Conservation (phyloP, 106 monocot genomes). For the Allium fistulosum region DNA sequence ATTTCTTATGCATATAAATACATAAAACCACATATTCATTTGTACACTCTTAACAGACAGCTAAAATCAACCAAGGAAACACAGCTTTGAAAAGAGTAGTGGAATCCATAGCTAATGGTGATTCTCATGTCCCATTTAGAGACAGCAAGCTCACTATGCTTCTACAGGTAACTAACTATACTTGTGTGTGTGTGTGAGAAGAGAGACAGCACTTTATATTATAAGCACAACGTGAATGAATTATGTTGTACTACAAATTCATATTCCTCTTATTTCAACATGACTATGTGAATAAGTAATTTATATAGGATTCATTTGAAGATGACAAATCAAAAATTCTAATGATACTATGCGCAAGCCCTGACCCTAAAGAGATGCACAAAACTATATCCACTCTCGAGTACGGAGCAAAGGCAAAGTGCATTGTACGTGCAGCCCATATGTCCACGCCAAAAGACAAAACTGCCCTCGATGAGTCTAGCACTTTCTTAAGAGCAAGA, state of each 20-base stretch:
- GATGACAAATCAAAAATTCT: conserved; percentile 93
- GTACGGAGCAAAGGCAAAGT: conserved; percentile 97
- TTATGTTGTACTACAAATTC: too few relatives aligned
- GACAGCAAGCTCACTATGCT: conserved; percentile 99
- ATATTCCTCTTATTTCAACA: too few relatives aligned
- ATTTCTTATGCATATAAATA: too few relatives aligned
- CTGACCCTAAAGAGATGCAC: conserved; percentile 87
- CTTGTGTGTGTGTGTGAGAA: too few relatives aligned
- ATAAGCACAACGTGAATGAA: too few relatives aligned
- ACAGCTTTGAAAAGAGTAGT: conserved; percentile 90
- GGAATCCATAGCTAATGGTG: conserved; percentile 94
- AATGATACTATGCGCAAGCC: conserved; percentile 98
- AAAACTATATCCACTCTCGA: conserved; percentile 92
- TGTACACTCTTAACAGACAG: conserved; percentile 39
- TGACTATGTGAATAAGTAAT: too few relatives aligned
- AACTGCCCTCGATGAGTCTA: conserved; percentile 32
- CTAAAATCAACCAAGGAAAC: conserved; percentile 98
- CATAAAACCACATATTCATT: too few relatives aligned
- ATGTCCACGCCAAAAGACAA: conserved; percentile 56
- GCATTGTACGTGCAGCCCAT: conserved; percentile 85
- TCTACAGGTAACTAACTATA: conserved; percentile 58
- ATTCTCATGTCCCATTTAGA: conserved; percentile 97
- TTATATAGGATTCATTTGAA: conserved; percentile 80
- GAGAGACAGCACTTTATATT: too few relatives aligned
- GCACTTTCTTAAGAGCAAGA: conserved; percentile 40